Evolutionary conservation across 495 filamentous ascomycete genomes (phyloP).

Genomic region (Penicillium arizonense): DNA sequence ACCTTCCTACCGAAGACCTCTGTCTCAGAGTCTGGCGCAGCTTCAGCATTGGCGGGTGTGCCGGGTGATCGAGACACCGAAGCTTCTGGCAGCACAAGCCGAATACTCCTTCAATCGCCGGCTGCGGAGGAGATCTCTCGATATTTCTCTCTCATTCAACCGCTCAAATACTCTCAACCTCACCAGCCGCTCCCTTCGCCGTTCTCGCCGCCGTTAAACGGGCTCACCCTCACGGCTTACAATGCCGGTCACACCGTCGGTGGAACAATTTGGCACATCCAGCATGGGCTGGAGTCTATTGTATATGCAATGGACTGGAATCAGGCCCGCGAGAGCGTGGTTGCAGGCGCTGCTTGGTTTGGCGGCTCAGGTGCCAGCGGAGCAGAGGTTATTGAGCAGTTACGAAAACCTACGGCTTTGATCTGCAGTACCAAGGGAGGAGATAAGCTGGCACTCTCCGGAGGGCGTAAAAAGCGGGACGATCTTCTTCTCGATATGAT

Average conservation of each 20-base stretch:
- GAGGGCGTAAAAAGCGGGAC: constrained; percentile 76
- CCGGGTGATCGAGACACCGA: constrained; percentile 23
- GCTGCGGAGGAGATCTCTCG: constrained; percentile 82
- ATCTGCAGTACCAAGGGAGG: constrained; percentile 86
- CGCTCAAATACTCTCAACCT: constrained; percentile 94
- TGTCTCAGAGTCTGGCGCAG: constrained; percentile 62
- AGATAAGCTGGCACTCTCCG: constrained; percentile 65
- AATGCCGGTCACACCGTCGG: constrained; percentile 94
- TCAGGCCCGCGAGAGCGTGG: constrained; percentile 87
- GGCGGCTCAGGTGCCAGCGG: constrained; percentile 77
- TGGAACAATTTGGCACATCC: constrained; percentile 98
- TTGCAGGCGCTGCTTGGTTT: constrained; percentile 91
- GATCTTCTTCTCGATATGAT: constrained; percentile 82
- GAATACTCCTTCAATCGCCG: constrained; percentile 76
- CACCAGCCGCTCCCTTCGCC: constrained; percentile 83
- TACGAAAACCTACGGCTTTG: constrained; percentile 89
- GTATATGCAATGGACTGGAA: constrained; percentile 99
- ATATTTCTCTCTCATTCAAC: constrained; percentile 90
- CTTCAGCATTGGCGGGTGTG: constrained; percentile 37
- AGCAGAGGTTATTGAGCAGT: constrained; percentile 85
- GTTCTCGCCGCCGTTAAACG: constrained; percentile 83
- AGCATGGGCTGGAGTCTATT: constrained; percentile 94
- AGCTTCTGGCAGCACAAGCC: constrained; percentile 29
- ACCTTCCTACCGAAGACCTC: constrained; percentile 71
- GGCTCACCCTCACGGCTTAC: constrained; percentile 95